Percentiles rank a stretch among this genome's conserved stretches.
Conservation (phyloP, 1,284 basidiomycete genomes). For the Microbotryomycetes sp. region DNA sequence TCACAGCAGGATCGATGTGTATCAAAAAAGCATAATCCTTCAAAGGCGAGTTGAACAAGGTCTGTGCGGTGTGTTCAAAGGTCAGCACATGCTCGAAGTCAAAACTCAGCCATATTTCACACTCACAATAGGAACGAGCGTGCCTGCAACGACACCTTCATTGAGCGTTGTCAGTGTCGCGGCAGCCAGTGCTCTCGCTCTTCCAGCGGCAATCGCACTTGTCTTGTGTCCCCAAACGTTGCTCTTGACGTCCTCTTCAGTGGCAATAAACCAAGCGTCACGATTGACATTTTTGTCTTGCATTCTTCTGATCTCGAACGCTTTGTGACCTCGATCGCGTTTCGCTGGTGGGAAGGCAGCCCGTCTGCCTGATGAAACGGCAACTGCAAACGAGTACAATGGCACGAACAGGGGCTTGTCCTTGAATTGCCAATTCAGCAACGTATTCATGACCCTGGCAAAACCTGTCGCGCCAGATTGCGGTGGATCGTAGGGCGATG, state of each 20-base stretch:
- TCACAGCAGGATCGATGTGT: constrained; percentile 57
- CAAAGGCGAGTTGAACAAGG: constrained; percentile 74
- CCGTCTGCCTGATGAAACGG: constrained; percentile 35
- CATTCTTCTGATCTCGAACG: constrained; percentile 44
- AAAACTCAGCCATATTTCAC: no score
- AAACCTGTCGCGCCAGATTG: constrained; percentile 60
- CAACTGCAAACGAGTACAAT: constrained; percentile 43
- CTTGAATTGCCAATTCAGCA: constrained; percentile 76
- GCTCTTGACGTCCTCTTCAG: constrained; percentile 70
- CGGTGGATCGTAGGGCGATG: constrained; percentile 41
- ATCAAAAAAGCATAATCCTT: constrained; percentile 82
- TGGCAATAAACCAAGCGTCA: constrained; percentile 73
- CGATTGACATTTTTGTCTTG: constrained; percentile 45
- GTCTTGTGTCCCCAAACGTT: constrained; percentile 68
- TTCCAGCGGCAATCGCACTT: constrained; percentile 60
- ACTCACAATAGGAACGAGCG: constrained; percentile 45
- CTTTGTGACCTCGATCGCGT: constrained; percentile 55
- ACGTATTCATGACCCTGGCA: constrained; percentile 61
- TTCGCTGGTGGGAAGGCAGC: constrained; percentile 43
- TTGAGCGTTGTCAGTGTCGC: constrained; percentile 54
- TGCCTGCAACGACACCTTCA: constrained; percentile 41
- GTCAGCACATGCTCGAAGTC: neutral
- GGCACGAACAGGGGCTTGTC: constrained; percentile 51
- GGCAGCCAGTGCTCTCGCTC: constrained; percentile 62
- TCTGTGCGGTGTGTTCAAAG: constrained; percentile 45